Evolutionary conservation across 2,329 filamentous ascomycete species (phyloP), one percentile per base, ranked within the genome.

Genomic region (Arthrinium phaeospermum): DNA sequence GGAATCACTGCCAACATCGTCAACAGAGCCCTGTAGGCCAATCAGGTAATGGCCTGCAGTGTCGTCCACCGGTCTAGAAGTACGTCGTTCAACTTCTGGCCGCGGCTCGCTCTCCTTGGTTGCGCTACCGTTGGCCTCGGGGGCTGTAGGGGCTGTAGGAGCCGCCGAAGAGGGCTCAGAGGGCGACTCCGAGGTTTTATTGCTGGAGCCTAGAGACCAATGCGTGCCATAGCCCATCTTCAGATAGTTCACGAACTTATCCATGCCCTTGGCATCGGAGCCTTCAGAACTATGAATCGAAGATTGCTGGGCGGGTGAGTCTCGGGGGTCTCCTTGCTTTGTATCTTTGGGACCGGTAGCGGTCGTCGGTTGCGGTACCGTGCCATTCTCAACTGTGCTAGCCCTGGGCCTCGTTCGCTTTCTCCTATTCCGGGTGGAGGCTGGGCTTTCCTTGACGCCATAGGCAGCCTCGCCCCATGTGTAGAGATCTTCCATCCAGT

Each of bases 401-500:
- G 70, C 22, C 45, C 71, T 45, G 45, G 75, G 74, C 70, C 81
- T 85, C 67, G 80, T 80, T 72, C 75, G 75, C 78, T 81, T 88
- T 75, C 80, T 83, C 57, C 83, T 82, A 68, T 87, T 86, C 45
- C 92, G 88, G 73, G 88, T 87, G 1, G 93, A 92, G 1, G 88
- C 89, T 19, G 94, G 93, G 75, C 94, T 95, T 47, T 97, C 93
- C 70, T 90, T 89, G 8, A 98, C 89, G 4, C 95, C 96, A 80
- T 98, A 98, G 2, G 96, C 91, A 78, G 93, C 88, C 70, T 94
- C 91, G 2, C 95, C 96, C 86, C 94, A 94, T 44, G 87, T 91
- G 81, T 96, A 97, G 2, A 98, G 87, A 78, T 94, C 93, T 81
- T 97, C 93, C 87, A 96, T 92, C 96, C 96, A 98, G 71, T 92